These are phyloP conservation scores for Malassezia equina DNA, from an alignment of 1,284 basidiomycete genomes.

Conservation along the genomic window DNA sequence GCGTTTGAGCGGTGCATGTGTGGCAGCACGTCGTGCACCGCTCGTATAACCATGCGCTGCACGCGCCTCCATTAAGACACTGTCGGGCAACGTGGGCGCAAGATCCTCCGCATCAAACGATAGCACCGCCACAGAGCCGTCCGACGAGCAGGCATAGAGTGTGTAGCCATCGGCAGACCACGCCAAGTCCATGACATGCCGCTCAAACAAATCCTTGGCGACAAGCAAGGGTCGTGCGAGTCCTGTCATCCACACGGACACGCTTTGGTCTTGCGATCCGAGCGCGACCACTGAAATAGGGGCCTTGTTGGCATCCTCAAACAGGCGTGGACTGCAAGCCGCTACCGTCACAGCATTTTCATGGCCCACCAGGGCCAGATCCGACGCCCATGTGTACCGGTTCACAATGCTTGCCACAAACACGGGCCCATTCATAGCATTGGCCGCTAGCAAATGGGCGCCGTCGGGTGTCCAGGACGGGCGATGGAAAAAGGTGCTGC, in stretches of 20 bases:
- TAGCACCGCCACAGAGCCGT: conserved; percentile 83
- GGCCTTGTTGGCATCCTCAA: conserved; percentile 22
- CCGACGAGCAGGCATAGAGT: conserved; percentile 87
- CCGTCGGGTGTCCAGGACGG: conserved; percentile 98
- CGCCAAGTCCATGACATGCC: conserved; percentile 86
- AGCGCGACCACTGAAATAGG: conserved; percentile 29
- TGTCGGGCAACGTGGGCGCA: conserved; percentile 66
- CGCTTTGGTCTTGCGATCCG: conserved; percentile 28
- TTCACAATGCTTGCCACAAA: conserved; percentile 94
- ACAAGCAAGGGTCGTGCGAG: conserved; percentile 87
- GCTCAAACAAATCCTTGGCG: conserved; percentile 81
- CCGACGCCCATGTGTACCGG: conserved; percentile 55
- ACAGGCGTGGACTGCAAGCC: conserved; percentile 40
- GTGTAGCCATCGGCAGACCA: conserved; percentile 76
- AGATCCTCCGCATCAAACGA: conserved; percentile 69
- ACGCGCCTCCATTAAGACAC: conserved; percentile 49
- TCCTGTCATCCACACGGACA: conserved; percentile 30
- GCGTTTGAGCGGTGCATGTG: conserved; percentile 3
- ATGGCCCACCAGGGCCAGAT: conserved; percentile 75
- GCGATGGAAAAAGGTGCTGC: conserved; percentile 85
- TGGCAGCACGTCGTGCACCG: conserved; percentile 15
- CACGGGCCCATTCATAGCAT: conserved; percentile 93
- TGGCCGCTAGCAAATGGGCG: conserved; percentile 90
- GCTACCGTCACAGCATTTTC: conserved; percentile 89
- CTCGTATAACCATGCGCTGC: conserved; percentile 20